Percentiles rank a stretch among this genome's conserved stretches.
Conservation (phyloP, 768 basidiomycete genomes). For the Chlorophyllum brunneum region DNA sequence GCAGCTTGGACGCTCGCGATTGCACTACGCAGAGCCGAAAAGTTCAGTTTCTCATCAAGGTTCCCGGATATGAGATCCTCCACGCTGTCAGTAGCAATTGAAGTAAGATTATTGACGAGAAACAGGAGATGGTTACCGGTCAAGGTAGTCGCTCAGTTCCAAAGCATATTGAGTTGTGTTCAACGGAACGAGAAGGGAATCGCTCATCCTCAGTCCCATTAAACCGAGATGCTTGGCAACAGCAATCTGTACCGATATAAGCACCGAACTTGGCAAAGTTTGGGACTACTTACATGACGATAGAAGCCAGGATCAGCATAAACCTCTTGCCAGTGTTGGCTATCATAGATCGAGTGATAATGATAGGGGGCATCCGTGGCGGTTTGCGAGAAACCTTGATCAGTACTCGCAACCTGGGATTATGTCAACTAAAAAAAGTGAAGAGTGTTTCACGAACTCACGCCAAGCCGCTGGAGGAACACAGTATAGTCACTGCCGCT, state of each 20-base stretch:
- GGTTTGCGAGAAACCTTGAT: slow-evolving; percentile 38
- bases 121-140: slow-evolving; percentile 34
- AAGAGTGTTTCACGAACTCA: slow-evolving; percentile 14
- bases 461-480: slow-evolving; percentile 76
- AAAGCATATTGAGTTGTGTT: slow-evolving; percentile 76
- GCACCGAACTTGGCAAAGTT: neutral
- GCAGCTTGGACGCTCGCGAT: slow-evolving; percentile 45
- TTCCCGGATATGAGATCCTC: slow-evolving; percentile 36
- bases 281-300: slow-evolving; percentile 50
- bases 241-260: slow-evolving; percentile 40
- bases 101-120: neutral
- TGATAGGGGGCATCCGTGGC: slow-evolving; percentile 64
- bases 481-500: slow-evolving; percentile 91
- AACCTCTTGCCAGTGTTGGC: slow-evolving; percentile 64
- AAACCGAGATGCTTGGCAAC: slow-evolving; percentile 67
- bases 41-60: slow-evolving; percentile 25
- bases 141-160: slow-evolving; percentile 61
- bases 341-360: slow-evolving; percentile 77
- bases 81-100: slow-evolving; percentile 34
- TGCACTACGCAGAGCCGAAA: slow-evolving; percentile 41
- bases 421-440: neutral
- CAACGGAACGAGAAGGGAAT: slow-evolving; percentile 63
- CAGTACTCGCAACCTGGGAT: slow-evolving; percentile 37
- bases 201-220: slow-evolving; percentile 55
- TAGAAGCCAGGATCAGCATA: slow-evolving; percentile 77